A percentile compares a stretch with the other conserved stretches of the same genome.
phyloP scores from a whole-genome alignment of 192 early-diverging fungal species.

The Rhizophagus clarus region DNA sequence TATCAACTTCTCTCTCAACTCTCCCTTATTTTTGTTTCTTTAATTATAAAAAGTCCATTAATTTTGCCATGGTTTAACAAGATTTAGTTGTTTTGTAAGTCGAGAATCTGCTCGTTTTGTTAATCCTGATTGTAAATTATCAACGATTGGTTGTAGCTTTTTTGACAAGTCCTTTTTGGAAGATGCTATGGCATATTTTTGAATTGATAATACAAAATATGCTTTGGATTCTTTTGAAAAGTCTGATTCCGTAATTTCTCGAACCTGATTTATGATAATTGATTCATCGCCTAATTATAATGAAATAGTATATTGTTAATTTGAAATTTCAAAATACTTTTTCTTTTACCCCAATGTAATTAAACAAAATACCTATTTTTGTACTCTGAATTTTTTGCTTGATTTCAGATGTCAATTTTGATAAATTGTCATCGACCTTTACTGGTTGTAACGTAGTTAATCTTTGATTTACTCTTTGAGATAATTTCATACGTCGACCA shows the following conservation, averaged over 20 bases:
- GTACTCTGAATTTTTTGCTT: background rate
- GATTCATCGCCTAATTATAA: background rate
- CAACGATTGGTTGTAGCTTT: background rate
- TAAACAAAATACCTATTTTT: background rate
- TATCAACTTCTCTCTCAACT: too few species aligned
- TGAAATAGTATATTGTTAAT: too few species aligned
- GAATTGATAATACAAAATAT: background rate
- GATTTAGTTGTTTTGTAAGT: background rate
- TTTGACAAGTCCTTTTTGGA: background rate
- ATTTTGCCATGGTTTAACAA: slow-evolving; percentile 15
- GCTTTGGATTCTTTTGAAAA: background rate
- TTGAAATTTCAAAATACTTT: background rate
- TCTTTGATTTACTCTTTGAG: background rate
- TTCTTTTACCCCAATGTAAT: background rate
- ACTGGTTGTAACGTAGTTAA: background rate
- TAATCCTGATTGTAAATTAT: background rate
- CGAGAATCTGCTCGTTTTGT: background rate
- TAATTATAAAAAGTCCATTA: background rate
- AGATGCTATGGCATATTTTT: background rate
- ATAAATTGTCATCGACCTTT: background rate
- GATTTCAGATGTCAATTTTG: background rate
- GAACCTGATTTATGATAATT: background rate
- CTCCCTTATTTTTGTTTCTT: too few species aligned
- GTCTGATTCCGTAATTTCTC: background rate
- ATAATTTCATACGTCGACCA: background rate